Evolutionary conservation across 495 filamentous ascomycete genomes (phyloP).

Genomic region (Elasticomyces elasticus): DNA sequence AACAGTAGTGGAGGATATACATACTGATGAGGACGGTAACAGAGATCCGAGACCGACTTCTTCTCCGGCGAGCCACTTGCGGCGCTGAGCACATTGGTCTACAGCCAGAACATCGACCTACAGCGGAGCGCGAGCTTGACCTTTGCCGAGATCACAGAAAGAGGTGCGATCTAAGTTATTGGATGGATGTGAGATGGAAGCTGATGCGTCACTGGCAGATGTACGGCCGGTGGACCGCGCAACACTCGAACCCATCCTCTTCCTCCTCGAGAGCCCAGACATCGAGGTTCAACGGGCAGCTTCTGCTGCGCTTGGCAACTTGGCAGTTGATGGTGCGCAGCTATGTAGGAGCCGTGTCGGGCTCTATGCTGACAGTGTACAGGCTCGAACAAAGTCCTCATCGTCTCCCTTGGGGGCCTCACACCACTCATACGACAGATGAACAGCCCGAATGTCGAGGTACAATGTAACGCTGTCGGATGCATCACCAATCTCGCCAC

Average conservation of each 20-base stretch:
- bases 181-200: background rate
- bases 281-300: conserved; percentile 96
- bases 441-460: conserved; percentile 97
- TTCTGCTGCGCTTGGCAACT: conserved; percentile 89
- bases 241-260: conserved; percentile 90
- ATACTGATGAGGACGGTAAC: conserved; percentile 19
- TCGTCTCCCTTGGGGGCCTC: conserved; percentile 84
- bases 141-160: conserved; percentile 96
- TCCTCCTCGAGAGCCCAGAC: conserved; percentile 85
- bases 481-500: conserved; percentile 98
- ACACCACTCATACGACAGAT: conserved; percentile 92
- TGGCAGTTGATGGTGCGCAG: conserved; percentile 85
- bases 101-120: conserved; percentile 96
- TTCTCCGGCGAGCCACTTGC: conserved; percentile 94
- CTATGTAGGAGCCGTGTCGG: conserved; percentile 1
- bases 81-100: conserved; percentile 89
- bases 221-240: conserved; percentile 90
- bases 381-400: conserved; percentile 97
- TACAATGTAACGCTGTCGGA: conserved; percentile 97
- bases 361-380: conserved; percentile 37
- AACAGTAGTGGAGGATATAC: background rate
- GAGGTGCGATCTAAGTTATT: conserved; percentile 52
- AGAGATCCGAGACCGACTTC: conserved; percentile 95
- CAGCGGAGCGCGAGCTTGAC: conserved; percentile 96
- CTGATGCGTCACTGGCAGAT: conserved; percentile 45